These are phyloP conservation scores for Hydnomerulius pinastri DNA, from an alignment of 768 basidiomycete species.

Conservation along the genomic window DNA sequence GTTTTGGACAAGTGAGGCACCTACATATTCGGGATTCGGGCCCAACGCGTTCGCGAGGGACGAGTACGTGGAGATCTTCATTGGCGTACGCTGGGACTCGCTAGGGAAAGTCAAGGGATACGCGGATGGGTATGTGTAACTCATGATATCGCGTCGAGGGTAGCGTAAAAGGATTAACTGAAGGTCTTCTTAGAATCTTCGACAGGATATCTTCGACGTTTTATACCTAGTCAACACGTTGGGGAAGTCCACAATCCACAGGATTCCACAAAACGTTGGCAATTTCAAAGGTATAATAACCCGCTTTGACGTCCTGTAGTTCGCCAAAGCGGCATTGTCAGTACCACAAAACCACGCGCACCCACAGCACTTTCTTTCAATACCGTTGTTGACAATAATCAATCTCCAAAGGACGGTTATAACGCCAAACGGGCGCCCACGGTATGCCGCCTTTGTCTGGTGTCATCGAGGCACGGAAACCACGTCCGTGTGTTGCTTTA, in stretches of 20 bases:
- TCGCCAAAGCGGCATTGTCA: not conserved
- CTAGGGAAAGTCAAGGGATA: slow-evolving; percentile 26
- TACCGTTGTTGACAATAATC: too few relatives aligned
- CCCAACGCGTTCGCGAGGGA: slow-evolving; percentile 25
- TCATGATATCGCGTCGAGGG: slow-evolving; percentile 17
- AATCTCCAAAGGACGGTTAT: too few relatives aligned
- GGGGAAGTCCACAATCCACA: not conserved
- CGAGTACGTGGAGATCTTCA: slow-evolving; percentile 22
- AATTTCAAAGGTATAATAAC: not conserved
- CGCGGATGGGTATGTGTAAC: slow-evolving; percentile 3
- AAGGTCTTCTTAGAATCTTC: not conserved
- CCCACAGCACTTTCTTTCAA: too few relatives aligned
- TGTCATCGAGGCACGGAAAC: not conserved
- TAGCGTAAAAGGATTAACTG: not conserved
- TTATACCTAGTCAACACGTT: slow-evolving; percentile 23
- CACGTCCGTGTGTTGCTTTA: not conserved
- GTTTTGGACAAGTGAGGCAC: not conserved
- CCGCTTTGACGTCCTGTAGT: slow-evolving; percentile 2
- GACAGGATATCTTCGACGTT: slow-evolving; percentile 10
- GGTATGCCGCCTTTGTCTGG: slow-evolving; percentile 1
- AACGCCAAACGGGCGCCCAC: too few relatives aligned
- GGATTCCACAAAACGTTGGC: slow-evolving; percentile 3
- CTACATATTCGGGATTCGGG: slow-evolving; percentile 13
- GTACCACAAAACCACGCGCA: slow-evolving; percentile 9
- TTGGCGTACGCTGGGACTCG: slow-evolving; percentile 11